Evolutionary conservation across 306 rosid species (phyloP), one percentile per base, ranked within the genome.

Genomic region (Pterocarpus macrocarpus): DNA sequence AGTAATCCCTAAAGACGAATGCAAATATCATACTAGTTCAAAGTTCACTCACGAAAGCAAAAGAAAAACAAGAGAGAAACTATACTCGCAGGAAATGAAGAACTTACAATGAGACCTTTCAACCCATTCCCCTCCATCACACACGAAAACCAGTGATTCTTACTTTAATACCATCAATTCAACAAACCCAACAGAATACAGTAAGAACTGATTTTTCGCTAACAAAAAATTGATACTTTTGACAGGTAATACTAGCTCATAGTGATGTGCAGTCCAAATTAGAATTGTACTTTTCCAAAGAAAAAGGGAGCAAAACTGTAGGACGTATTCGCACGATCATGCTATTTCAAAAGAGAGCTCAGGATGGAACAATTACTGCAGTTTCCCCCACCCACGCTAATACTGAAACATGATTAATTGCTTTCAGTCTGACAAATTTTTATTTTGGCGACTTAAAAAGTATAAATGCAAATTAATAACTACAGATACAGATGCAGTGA

Each of bases 391-490:
- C 11, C 36, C 36, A 36, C 5, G 55, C 45, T 52, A 16, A 34
- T 28, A 65, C 57, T 33, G 69, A 69, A 56, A 28, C 44, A 35
- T 43, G 12, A 22, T 22, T 22, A 22, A 22, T 22, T 22, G 28
- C 28, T 8, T 39, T 62, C 50, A 30, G 50, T 69, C 14, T 9
- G 53, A 47, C 28, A 9, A 47, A 47, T 3, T 11, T 47, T 47
- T 47, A 10, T 52, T 41, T 65, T 47, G 53, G 30, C 13, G 74
- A n/a, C 55, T 50, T 6, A 43, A 6, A 44, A 8, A 7, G 43
- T 36, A 32, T 69, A 69, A 52, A 36, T 10, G 67, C 72, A 76
- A 55, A 50, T 15, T 62, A 62, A 76, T 30, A 44, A 41, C 64
- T 3, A 66, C 77, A 49, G 53, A 71, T 56, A 30, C 79, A 78